Evolutionary conservation across 768 basidiomycete genomes (phyloP).

Genomic region (Termitomyces sp.): DNA sequence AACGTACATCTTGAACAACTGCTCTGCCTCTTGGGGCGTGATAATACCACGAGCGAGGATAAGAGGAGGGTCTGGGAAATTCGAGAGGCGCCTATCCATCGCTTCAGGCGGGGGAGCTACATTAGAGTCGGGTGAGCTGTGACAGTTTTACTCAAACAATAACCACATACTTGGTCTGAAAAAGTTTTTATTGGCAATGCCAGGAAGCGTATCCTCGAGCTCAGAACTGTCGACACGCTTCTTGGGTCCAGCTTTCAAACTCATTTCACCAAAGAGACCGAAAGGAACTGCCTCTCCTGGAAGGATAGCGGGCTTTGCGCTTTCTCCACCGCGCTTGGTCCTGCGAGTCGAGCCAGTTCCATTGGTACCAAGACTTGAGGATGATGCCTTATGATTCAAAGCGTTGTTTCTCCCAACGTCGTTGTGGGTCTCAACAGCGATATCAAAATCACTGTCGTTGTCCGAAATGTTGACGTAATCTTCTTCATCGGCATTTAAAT

Average conservation of each 20-base stretch:
- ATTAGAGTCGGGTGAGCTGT: not conserved
- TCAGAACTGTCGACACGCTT: constrained; percentile 31
- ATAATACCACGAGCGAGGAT: constrained; percentile 66
- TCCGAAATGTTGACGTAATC: constrained; percentile 30
- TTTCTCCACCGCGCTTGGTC: constrained; percentile 32
- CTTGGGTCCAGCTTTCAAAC: constrained; percentile 41
- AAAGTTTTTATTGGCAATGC: constrained; percentile 66
- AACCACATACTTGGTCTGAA: constrained; percentile 47
- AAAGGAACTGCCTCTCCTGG: constrained; percentile 65
- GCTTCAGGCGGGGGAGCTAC: constrained; percentile 40
- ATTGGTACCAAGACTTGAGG: constrained; percentile 37
- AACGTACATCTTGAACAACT: constrained; percentile 66
- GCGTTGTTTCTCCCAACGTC: constrained; percentile 20
- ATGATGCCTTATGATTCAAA: constrained; percentile 31
- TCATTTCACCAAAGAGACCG: constrained; percentile 71
- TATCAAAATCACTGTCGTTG: constrained; percentile 32
- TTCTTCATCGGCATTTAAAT: constrained; percentile 34
- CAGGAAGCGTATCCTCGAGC: constrained; percentile 49
- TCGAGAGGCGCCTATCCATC: constrained; percentile 33
- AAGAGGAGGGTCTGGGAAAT: constrained; percentile 51
- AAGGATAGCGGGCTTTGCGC: constrained; percentile 51
- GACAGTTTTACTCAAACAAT: not conserved
- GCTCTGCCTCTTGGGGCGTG: constrained; percentile 61
- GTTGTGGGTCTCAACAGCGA: constrained; percentile 40
- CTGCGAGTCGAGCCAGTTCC: constrained; percentile 29